Evolutionary conservation across 139 green algal species (phyloP), one percentile per base, ranked within the genome.

Genomic region (Pseudopediastrum boryanum): DNA sequence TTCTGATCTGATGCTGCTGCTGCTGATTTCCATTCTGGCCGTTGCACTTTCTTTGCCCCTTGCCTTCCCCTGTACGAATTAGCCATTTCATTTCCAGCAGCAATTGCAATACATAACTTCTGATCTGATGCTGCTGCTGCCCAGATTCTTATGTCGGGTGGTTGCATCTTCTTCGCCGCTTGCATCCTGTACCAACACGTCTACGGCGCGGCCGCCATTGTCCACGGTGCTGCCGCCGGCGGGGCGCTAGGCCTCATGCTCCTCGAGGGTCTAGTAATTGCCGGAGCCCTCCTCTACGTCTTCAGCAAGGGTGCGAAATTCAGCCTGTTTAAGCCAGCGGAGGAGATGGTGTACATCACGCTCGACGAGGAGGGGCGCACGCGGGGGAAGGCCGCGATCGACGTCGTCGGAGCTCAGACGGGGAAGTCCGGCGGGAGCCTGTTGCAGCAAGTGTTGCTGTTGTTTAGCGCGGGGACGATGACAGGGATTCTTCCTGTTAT

Each of bases 301-400:
- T 91, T 97, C 68, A 78, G 78, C 64, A 91, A 90, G 73, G 89
- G 87, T n/a, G 92, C 93, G 75, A 97, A 97, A 88, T 97, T 97
- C 81, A 88, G 61, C n/a, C 86, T 98, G 85, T 97, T 96, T 86
- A 98, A 98, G 88, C 95, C 95, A 9, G 92, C 94, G 9, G 95
- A 98, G 81, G 95, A 98, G 87, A 98, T 98, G 93, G 94, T 89
- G 1, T 94, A 94, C 84, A 90, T 94, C 33, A 84, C 67, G 13
- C 71, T 94, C 58, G 88, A 92, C 64, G 85, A 93, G 78, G 86
- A 88, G 43, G 76, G 81, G 31, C 77, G 92, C 48, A 97, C 94
- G 43, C 95, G 96, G 72, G 94, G 95, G 61, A 98, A 98, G 83
- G 95, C 95, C 16, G 94, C 95, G 38, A 95, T 99, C 44, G 95